phyloP scores from a whole-genome alignment of 805 yeast genomes.

The Teunomyces pallodes region DNA sequence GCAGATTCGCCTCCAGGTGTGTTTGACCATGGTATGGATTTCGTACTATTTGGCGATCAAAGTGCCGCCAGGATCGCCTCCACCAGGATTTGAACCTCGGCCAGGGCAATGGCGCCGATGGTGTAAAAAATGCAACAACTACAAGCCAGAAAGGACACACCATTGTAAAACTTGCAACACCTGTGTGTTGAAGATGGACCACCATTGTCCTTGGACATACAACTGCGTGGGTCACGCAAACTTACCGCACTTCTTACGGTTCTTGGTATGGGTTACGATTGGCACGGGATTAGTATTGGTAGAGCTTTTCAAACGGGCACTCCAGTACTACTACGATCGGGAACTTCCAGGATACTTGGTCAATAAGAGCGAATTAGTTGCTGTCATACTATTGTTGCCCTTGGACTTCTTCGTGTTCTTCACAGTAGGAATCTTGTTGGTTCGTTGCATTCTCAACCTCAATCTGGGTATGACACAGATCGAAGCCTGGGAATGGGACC shows the following conservation, averaged over 20 bases:
- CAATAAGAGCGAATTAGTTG: constrained; percentile 49
- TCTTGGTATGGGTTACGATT: constrained; percentile 61
- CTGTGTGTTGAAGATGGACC: constrained; percentile 90
- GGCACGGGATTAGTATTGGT: constrained; percentile 48
- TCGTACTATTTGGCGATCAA: constrained; percentile 70
- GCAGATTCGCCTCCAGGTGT: constrained; percentile 48
- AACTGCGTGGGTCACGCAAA: constrained; percentile 84
- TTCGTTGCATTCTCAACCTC: constrained; percentile 58
- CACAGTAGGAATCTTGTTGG: constrained; percentile 55
- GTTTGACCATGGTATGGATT: constrained; percentile 62
- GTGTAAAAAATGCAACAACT: constrained; percentile 68
- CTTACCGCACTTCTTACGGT: constrained; percentile 76
- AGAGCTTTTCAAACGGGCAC: constrained; percentile 40
- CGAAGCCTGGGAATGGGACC: constrained; percentile 88
- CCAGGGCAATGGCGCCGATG: constrained; percentile 59
- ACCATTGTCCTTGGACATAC: constrained; percentile 90
- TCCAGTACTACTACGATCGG: constrained; percentile 46
- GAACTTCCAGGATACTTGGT: constrained; percentile 57
- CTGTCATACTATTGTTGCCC: constrained; percentile 55
- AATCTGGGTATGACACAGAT: constrained; percentile 80
- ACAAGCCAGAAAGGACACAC: constrained; percentile 82
- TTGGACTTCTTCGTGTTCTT: constrained; percentile 57
- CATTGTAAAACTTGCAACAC: constrained; percentile 76
- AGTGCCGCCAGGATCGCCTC: constrained; percentile 68
- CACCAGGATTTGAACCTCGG: constrained; percentile 42